Evolutionary conservation across 2,329 filamentous ascomycete species (phyloP), one percentile per base, ranked within the genome.

Genomic region (Ophiocordyceps camponoti-leonardi): DNA sequence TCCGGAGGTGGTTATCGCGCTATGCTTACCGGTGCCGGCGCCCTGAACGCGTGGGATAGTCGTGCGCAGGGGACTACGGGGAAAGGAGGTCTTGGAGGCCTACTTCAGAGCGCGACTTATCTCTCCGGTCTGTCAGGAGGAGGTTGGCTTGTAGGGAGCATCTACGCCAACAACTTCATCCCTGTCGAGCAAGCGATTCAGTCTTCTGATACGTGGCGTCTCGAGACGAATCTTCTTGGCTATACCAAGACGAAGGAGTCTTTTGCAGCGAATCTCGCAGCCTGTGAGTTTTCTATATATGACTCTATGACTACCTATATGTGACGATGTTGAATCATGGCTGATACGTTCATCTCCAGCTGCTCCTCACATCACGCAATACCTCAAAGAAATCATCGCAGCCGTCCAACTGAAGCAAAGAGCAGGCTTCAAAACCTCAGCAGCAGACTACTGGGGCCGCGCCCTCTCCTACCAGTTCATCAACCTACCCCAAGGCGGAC

Each of bases 1-100:
- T 92, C 85, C 0, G 86, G 86, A 12, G 87, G 87, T 58, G 87
- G 87, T 31, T 94, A 92, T 59, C 73, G 87, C 46, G 86, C 87
- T n/a, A 70, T 93, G 66, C 68, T 88, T 66, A 90, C 83, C 57
- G 86, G 85, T 35, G 87, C 81, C n/a, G 87, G 87, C 48, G 81
- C 81, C 39, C 54, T 94, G 16, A 75, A 83, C 23, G 86, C 86
- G 0, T 88, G 86, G 52, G 87, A 94, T 59, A 74, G 64, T 53
- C 75, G 87, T 19, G 87, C 83, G 0, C 58, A 68, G 0, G 61
- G 60, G 28, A 62, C 58, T 47, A 51, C 51, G 14, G 50, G 50
- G 19, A 55, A 64, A 3, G 84, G 84, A 5, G 82, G 86, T 43
- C 68, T 94, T 22, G 84, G 86, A 44, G 87, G 87, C 4, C 64